These are phyloP conservation scores for Papiliotrema flavescens DNA, from an alignment of 1,284 basidiomycete species.

Conservation along the genomic window DNA sequence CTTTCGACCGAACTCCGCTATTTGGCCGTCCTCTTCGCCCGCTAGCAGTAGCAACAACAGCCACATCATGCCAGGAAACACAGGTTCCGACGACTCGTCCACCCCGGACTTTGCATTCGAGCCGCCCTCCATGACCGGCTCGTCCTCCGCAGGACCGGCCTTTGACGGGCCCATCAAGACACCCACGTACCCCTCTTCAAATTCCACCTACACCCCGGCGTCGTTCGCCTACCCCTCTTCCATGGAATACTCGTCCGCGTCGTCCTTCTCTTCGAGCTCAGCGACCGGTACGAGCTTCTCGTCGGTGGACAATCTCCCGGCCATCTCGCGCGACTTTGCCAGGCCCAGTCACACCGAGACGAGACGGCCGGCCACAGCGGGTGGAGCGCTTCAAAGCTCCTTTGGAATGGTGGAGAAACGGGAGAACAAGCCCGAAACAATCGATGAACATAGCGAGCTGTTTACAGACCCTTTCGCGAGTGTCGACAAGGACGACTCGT, in stretches of 20 bases:
- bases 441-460: conserved; percentile 19
- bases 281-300: conserved; percentile 28
- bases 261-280: conserved; percentile 34
- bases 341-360: conserved; percentile 34
- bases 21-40: not conserved
- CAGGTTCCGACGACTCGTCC: not conserved
- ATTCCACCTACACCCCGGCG: not conserved
- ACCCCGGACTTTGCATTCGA: conserved; percentile 8
- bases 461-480: conserved; percentile 22
- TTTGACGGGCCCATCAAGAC: conserved; percentile 1
- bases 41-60: not conserved
- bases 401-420: conserved; percentile 9
- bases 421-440: conserved; percentile 12
- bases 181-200: not conserved
- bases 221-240: not conserved
- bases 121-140: conserved; percentile 2
- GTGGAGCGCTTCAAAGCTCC: conserved; percentile 31
- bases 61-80: not conserved
- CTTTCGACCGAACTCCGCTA: not conserved
- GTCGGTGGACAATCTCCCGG: conserved; percentile 37
- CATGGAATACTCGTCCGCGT: conserved; percentile 14
- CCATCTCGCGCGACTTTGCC: conserved; percentile 45
- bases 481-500: conserved; percentile 5
- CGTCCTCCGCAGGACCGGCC: not conserved
- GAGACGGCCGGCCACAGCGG: conserved; percentile 42